phyloP scores from a whole-genome alignment of 805 yeast genomes.

The Lachancea mirantina region DNA sequence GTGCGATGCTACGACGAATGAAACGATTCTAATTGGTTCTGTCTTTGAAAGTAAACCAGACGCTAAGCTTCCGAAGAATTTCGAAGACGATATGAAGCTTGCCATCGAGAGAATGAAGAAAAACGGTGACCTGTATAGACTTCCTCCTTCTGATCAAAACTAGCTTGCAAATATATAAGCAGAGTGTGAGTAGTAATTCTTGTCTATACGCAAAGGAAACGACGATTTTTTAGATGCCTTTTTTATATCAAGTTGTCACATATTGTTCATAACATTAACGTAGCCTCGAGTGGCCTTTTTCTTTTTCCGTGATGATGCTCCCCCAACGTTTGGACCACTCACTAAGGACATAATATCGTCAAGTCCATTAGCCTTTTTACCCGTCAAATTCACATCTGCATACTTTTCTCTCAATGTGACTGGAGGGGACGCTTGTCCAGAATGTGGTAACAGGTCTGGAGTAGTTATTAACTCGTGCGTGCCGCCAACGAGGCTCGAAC shows the following conservation, averaged over 20 bases:
- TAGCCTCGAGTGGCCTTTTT: conserved; percentile 50
- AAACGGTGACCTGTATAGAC: conserved; percentile 29
- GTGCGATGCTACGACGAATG: conserved; percentile 53
- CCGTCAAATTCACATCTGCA: conserved; percentile 23
- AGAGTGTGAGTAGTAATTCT: background rate
- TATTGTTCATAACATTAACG: conserved; percentile 53
- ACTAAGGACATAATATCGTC: conserved; percentile 41
- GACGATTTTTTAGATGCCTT: too few species aligned
- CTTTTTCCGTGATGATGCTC: conserved; percentile 31
- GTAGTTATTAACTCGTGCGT: conserved; percentile 30
- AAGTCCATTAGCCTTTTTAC: conserved; percentile 35
- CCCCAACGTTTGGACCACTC: conserved; percentile 22
- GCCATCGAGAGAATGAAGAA: conserved; percentile 27
- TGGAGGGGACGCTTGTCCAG: conserved; percentile 27
- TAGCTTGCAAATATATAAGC: conserved; percentile 1
- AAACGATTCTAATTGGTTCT: conserved; percentile 55
- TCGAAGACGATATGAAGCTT: conserved; percentile 20
- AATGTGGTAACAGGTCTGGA: too few species aligned
- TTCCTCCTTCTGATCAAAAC: background rate
- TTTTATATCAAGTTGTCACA: conserved; percentile 9
- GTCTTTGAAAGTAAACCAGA: conserved; percentile 51
- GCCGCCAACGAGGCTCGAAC: conserved; percentile 25
- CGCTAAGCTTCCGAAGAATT: conserved; percentile 31
- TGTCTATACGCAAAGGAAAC: conserved; percentile 3
- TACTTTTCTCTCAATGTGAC: too few species aligned